phyloP scores from a whole-genome alignment of 2,329 filamentous ascomycete species.

The Colletotrichum aenigma region DNA sequence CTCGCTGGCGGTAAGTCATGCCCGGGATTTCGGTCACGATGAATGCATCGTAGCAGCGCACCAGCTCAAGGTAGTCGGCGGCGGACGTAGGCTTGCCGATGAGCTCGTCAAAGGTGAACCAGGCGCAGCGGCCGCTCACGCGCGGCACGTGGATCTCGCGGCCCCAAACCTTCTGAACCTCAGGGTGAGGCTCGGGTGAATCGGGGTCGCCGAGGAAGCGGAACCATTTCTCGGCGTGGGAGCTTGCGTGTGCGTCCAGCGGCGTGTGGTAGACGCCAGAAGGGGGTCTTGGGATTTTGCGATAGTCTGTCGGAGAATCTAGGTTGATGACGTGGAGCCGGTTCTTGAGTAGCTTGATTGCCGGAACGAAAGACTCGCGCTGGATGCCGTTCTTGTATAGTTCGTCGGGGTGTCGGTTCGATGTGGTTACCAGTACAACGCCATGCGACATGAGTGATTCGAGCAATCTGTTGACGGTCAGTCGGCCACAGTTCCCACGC shows the following conservation, averaged over 20 bases:
- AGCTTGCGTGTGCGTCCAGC: constrained; percentile 75
- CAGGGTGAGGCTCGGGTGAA: constrained; percentile 74
- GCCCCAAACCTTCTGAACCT: constrained; percentile 89
- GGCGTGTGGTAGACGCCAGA: constrained; percentile 94
- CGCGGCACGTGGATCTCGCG: constrained; percentile 85
- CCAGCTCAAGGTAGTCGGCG: constrained; percentile 93
- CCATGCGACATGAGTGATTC: constrained; percentile 94
- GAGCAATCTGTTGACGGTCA: constrained; percentile 61
- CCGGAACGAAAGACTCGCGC: constrained; percentile 91
- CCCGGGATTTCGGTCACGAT: constrained; percentile 89
- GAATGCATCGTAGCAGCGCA: constrained; percentile 89
- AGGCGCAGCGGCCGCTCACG: constrained; percentile 85
- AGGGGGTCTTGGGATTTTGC: constrained; percentile 91
- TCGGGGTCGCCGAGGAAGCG: constrained; percentile 87
- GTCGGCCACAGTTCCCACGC: not conserved
- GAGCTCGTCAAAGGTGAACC: constrained; percentile 91
- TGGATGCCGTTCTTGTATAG: constrained; percentile 99
- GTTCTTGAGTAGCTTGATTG: constrained; percentile 88
- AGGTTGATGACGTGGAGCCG: constrained; percentile 90
- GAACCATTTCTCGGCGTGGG: constrained; percentile 95
- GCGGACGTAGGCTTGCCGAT: constrained; percentile 89
- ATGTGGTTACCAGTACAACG: constrained; percentile 95
- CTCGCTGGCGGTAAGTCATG: constrained; percentile 86
- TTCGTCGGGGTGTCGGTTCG: constrained; percentile 94
- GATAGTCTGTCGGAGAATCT: constrained; percentile 94